Base-by-base conservation (phyloP, 2,329 filamentous ascomycete species). In the Colletotrichum abscissum region DNA sequence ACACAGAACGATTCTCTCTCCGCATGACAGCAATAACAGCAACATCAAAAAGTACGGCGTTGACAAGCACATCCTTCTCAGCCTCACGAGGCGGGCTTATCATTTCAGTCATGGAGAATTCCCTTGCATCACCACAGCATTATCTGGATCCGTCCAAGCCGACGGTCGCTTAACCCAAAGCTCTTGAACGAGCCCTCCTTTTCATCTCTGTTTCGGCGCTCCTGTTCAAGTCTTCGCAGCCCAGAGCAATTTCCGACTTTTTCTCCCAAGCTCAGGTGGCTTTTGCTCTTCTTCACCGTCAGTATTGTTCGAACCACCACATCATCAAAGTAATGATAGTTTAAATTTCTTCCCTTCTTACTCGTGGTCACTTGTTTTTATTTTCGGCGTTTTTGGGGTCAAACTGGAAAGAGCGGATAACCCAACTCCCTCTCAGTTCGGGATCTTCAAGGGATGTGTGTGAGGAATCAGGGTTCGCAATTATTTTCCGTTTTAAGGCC, bases 321-420 rank as follows among this genome's bases (percentile, higher is more conserved):
- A 69, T 66, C 62, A 63, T 74, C 24, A 63, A 67, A 66, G 62
- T 74, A 74, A 69, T 72, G 65, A 63, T 74, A 69, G 65, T 73
- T 65, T 73, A 24, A n/a, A 38, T 38, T 2, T 38, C 4, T 58
- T 19, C 16, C 16, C 16, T 14, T 63, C 19, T 22, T 58, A 42
- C 33, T 14, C 38, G 56, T 52, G 30, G 42, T 49, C 42, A 49
- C 16, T 49, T 35, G 7, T 28, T n/a, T n/a, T 49, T 30, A 12
- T 38, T 28, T 12, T 28, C 12, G 70, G 67, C 55, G 38, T 74
- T 69, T 19, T 26, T 26, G 28, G 55, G 59, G 38, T 42, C 38
- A 46, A 22, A 46, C 59, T 26, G 35, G 54, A 60, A 63, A 66
- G 60, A 62, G 69, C 46, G 59, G 64, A 70, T 35, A 26, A 38